Base-by-base conservation (phyloP, 2,329 filamentous ascomycete species). In the Paradendryphiella salina region DNA sequence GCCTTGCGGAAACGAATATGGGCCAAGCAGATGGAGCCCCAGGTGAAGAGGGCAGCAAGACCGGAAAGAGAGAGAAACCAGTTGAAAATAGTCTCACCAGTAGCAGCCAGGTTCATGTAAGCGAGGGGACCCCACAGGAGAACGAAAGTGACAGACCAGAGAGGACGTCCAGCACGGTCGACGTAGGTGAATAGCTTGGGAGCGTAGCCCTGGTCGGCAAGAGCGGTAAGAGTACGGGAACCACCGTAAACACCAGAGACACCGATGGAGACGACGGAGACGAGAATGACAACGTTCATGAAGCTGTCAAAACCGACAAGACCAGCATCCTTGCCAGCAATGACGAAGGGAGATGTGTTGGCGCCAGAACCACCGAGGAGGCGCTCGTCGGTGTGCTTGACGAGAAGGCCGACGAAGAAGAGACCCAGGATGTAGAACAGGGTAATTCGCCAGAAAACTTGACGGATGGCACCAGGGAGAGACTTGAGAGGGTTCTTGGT, bases 1-100 rank as follows among this genome's bases (percentile, higher is more conserved):
- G 70, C 72, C 54, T 77, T 76, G 57, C 92, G 89, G 82, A 96
- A 96, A 48, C 91, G 90, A 67, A 96, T 95, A 74, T 96, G 92
- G 18, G 87, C 84, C n/a, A 95, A 76, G 72, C 90, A 96, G 71
- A 96, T 93, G 59, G 88, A 88, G 47, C 80, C 84, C 89, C 89
- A 92, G 4, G 87, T 91, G 76, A 92, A 89, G 68, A 90, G 82
- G 37, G 83, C 86, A 8, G 85, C 87, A 18, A 91, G 80, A 39
- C 85, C 88, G 1, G 86, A 89, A 39, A 90, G 80, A 52, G 88
- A 83, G 34, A 89, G 79, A 72, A 96, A 83, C 91, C 92, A 96
- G 64, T 83, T 81, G 58, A 96, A 88, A 57, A 83, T 72, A 5
- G 34, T 43, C 3, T 75, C 71, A 55, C 87, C 88, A 10, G 66